phyloP scores from a whole-genome alignment of 441 rosid genomes.

The Lepidium campestre region DNA sequence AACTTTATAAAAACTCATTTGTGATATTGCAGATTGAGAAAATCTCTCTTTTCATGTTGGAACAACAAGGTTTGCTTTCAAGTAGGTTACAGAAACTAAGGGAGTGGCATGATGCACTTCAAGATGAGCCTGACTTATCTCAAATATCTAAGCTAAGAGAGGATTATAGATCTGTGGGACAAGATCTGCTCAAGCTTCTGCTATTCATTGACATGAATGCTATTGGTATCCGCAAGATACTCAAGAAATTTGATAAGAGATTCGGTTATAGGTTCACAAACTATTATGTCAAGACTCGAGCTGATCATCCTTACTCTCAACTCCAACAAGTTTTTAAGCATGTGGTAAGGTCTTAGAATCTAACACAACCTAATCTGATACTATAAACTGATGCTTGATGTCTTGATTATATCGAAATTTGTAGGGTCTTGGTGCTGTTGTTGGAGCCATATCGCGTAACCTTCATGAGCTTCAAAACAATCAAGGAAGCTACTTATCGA shows the following conservation, averaged over 20 bases:
- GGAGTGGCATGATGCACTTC: conserved; percentile 63
- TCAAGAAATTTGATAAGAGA: conserved; percentile 92
- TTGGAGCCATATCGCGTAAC: conserved; percentile 94
- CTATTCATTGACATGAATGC: conserved; percentile 81
- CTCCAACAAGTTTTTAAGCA: conserved; percentile 93
- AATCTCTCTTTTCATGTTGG: conserved; percentile 78
- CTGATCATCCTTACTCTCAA: conserved; percentile 96
- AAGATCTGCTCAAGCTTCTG: conserved; percentile 76
- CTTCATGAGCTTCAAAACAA: conserved; percentile 94
- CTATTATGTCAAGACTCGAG: conserved; percentile 89
- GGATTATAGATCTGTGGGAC: conserved; percentile 71
- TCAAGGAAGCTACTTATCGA: conserved; percentile 89
- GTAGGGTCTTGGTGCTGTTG: conserved; percentile 96
- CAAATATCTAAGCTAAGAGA: conserved; percentile 61
- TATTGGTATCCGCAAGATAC: conserved; percentile 79
- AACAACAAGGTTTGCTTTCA: conserved; percentile 90
- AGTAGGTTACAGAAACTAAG: conserved; percentile 71
- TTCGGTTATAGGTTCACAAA: conserved; percentile 81
- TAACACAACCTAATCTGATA: neutral
- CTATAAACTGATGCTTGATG: neutral
- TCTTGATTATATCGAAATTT: conserved; percentile 5
- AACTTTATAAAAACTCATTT: neutral
- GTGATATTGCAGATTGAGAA: conserved; percentile 68
- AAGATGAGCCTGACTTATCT: conserved; percentile 54
- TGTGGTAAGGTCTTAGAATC: conserved; percentile 54